A percentile compares a stretch with the other conserved stretches of the same genome.
phyloP scores from a whole-genome alignment of 345 rosid species.

The Dimocarpus longan region DNA sequence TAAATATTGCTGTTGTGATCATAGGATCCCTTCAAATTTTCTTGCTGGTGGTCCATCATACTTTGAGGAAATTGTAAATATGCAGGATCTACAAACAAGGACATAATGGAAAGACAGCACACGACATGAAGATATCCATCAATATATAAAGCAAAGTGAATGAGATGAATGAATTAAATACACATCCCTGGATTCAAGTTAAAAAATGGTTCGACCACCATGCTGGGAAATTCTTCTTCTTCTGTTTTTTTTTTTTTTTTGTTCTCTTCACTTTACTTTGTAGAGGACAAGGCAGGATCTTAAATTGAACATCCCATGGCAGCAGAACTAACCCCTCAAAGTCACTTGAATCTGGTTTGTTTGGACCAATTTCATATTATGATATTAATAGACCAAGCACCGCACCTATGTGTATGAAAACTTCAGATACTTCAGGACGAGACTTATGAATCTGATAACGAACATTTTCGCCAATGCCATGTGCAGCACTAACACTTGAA shows the following conservation, averaged over 20 bases:
- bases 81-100: conserved; percentile 69
- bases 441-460: conserved; percentile 62
- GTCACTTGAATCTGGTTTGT: not conserved
- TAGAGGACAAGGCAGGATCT: not conserved
- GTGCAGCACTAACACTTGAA: conserved; percentile 88
- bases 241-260: no score
- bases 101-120: conserved; percentile 13
- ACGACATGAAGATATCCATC: no score
- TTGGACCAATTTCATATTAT: conserved; percentile 1
- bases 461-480: conserved; percentile 82
- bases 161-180: not conserved
- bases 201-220: not conserved
- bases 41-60: conserved; percentile 32
- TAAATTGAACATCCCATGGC: not conserved
- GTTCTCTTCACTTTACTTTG: not conserved
- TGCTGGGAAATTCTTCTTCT: no score
- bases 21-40: conserved; percentile 22
- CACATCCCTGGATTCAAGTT: not conserved
- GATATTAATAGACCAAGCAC: not conserved
- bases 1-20: conserved; percentile 29
- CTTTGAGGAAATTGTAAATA: conserved; percentile 40
- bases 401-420: conserved; percentile 92
- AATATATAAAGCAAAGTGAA: not conserved
- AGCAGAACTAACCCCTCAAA: not conserved
- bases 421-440: conserved; percentile 83